A percentile compares a stretch with the other conserved stretches of the same genome.
Evolutionary conservation across 352 stramenopile genomes (phyloP).

Genomic region (Globisporangium solare): DNA sequence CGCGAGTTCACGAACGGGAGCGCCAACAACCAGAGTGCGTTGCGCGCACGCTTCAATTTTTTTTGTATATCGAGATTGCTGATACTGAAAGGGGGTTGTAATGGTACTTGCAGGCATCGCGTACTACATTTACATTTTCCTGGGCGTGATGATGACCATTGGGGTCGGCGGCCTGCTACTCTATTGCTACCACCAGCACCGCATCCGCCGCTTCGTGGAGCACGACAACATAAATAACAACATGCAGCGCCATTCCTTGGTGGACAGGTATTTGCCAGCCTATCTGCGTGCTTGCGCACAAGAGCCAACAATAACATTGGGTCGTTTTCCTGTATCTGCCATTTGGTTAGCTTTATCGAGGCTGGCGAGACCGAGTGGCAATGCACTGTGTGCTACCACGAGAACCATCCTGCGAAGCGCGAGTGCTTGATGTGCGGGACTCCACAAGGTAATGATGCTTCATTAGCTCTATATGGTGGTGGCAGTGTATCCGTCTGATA

Average conservation of each 20-base stretch:
- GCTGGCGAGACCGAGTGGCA: conserved; percentile 74
- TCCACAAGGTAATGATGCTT: conserved; percentile 53
- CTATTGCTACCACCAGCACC: conserved; percentile 69
- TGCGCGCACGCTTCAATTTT: too few species aligned
- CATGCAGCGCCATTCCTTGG: conserved; percentile 80
- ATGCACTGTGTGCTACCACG: conserved; percentile 80
- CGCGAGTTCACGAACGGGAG: neutral
- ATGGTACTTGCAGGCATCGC: conserved; percentile 23
- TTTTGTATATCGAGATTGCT: too few species aligned
- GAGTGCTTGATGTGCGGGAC: conserved; percentile 84
- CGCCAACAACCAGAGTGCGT: conserved; percentile 7
- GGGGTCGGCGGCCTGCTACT: conserved; percentile 34
- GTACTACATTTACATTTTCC: conserved; percentile 74
- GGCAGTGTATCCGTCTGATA: too few species aligned
- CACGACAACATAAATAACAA: conserved; percentile 82
- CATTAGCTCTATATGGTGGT: neutral
- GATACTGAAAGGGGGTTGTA: neutral
- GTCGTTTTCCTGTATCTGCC: neutral
- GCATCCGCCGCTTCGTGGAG: conserved; percentile 47
- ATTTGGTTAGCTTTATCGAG: conserved; percentile 44
- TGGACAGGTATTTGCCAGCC: conserved; percentile 43
- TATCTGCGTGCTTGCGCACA: too few species aligned
- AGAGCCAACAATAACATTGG: neutral
- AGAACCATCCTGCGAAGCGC: conserved; percentile 77
- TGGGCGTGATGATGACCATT: conserved; percentile 52